Percentiles rank a stretch among this genome's conserved stretches.
Evolutionary conservation across 1,284 basidiomycete genomes (phyloP).

Genomic region (Tetrapyrgos nigripes): DNA sequence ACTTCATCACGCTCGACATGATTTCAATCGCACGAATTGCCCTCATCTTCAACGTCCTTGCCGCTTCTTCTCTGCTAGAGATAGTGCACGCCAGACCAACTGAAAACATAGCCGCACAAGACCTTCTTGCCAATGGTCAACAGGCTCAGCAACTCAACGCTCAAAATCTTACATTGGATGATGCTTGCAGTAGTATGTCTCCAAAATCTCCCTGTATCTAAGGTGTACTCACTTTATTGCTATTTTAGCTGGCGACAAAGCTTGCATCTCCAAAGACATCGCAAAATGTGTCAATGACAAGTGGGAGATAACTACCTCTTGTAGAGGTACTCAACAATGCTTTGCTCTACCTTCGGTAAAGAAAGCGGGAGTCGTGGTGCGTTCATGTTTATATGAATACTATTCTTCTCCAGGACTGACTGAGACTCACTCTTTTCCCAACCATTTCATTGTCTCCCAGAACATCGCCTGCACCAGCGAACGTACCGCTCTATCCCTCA

Average conservation of each 20-base stretch:
- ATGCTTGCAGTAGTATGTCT: slow-evolving; percentile 2
- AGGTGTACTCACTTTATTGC: neutral
- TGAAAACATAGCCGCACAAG: neutral
- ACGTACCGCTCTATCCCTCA: slow-evolving; percentile 45
- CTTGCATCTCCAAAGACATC: slow-evolving; percentile 2
- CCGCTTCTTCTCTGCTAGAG: neutral
- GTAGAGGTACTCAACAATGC: slow-evolving; percentile 1
- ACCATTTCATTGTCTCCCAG: slow-evolving; percentile 33
- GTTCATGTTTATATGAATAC: neutral
- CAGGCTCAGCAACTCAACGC: slow-evolving; percentile 6
- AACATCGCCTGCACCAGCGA: slow-evolving; percentile 53
- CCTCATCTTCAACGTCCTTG: neutral
- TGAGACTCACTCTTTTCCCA: neutral
- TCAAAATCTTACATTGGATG: slow-evolving; percentile 2
- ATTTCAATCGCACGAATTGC: neutral
- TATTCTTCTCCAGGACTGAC: neutral
- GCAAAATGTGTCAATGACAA: slow-evolving; percentile 3
- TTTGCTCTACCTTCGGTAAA: slow-evolving; percentile 6
- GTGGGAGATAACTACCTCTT: slow-evolving; percentile 1
- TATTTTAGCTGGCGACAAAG: slow-evolving; percentile 4
- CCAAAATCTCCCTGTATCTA: no score
- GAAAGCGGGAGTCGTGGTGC: slow-evolving; percentile 4
- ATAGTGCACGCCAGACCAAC: slow-evolving; percentile 4
- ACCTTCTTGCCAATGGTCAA: slow-evolving; percentile 6
- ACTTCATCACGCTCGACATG: neutral